A percentile compares a stretch with the other conserved stretches of the same genome.
These are phyloP conservation scores for Talaromyces proteolyticus DNA, from an alignment of 495 filamentous ascomycete genomes.

Conservation along the genomic window DNA sequence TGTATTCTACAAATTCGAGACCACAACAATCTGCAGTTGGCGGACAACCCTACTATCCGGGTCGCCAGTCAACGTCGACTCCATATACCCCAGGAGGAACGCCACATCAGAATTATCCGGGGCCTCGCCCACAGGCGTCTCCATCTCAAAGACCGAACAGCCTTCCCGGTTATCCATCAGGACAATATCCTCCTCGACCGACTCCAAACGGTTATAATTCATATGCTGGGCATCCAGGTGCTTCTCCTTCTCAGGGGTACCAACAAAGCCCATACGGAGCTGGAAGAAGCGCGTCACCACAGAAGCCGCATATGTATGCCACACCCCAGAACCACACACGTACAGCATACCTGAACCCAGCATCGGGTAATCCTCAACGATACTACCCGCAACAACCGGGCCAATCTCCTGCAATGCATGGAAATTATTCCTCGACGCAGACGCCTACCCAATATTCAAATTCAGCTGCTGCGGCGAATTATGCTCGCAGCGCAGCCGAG, in stretches of 20 bases:
- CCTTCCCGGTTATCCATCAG: slow-evolving; percentile 29
- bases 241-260: slow-evolving; percentile 27
- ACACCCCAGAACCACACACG: slow-evolving; percentile 13
- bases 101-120: slow-evolving; percentile 24
- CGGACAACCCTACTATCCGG: slow-evolving; percentile 35
- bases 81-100: slow-evolving; percentile 25
- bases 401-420: slow-evolving; percentile 19
- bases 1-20: slow-evolving; percentile 24
- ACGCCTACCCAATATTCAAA: slow-evolving; percentile 28
- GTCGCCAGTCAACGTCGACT: slow-evolving; percentile 30
- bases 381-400: slow-evolving; percentile 21
- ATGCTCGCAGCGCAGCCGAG: slow-evolving; percentile 39
- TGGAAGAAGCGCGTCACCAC: slow-evolving; percentile 28
- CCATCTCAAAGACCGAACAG: slow-evolving; percentile 34
- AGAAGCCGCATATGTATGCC: slow-evolving; percentile 22
- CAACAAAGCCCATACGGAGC: slow-evolving; percentile 30
- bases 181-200: slow-evolving; percentile 32
- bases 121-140: slow-evolving; percentile 34
- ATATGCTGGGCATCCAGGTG: slow-evolving; percentile 23
- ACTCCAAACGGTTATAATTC: slow-evolving; percentile 34
- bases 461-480: slow-evolving; percentile 32
- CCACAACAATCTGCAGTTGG: slow-evolving; percentile 22
- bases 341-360: slow-evolving; percentile 18
- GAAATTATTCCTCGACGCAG: slow-evolving; percentile 18
- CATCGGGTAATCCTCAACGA: slow-evolving; percentile 17